Base-by-base conservation (phyloP, 345 rosid species). In the Aquilaria sinensis region DNA sequence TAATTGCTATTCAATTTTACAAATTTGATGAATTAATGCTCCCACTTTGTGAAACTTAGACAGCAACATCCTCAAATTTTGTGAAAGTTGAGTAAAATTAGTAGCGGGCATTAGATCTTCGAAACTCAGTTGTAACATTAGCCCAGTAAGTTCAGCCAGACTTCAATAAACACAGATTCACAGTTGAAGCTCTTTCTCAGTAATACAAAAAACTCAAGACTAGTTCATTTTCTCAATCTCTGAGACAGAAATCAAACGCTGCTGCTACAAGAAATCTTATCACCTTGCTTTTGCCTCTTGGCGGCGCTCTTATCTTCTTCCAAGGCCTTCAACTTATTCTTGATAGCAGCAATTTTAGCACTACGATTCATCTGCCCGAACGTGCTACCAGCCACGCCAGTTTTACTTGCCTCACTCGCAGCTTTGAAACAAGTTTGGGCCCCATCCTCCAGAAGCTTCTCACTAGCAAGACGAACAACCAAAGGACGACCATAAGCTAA, bases 401-500 rank as follows among this genome's bases (percentile, higher is more conserved):
- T 70, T 72, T 78, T 83, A 49, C 62, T 63, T 12, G 78, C 56
- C 41, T 79, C 84, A 14, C 80, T 76, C 43, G 56, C 62, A 57
- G 60, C 70, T 65, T 74, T 76, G 10, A 79, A 69, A 47, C 69
- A 74, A 60, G 67, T 55, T 32, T 72, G 79, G 51, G 77, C 61
- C 0, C 74, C 61, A 57, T 77, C 92, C 68, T 81, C 83, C 47
- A 63, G 37, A 72, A 58, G 69, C 73, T 83, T 89, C 77, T 89
- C 96, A n/a, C 89, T 81, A 3, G 98, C 92, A 57, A 92, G 75
- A 51, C 83, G 92, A 53, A 92, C 96, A 34, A 88, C 81, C 67
- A 89, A 65, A 50, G 96, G 98, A 53, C 95, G 90, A 50, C 96
- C 95, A 62, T 90, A 89, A 60, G 95, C 98, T 63, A 92, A 74